Evolutionary conservation across 345 rosid species (phyloP).

Genomic region (Lepidium aucheri): DNA sequence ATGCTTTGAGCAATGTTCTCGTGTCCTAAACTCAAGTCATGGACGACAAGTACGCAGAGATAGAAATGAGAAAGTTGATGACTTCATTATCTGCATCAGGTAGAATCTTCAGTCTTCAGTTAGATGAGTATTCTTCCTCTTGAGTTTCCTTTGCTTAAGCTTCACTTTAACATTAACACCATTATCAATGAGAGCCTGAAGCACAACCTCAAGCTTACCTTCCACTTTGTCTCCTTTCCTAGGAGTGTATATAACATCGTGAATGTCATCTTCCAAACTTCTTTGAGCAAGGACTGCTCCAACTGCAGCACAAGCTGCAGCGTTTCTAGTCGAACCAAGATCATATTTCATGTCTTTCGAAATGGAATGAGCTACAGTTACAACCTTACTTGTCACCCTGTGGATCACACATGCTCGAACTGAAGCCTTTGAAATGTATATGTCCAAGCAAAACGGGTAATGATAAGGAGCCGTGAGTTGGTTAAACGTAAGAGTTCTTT

Average conservation of each 20-base stretch:
- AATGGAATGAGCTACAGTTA: conserved; percentile 80
- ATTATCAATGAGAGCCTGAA: conserved; percentile 56
- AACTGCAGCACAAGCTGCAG: conserved; percentile 56
- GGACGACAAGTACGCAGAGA: neutral
- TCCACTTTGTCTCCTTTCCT: conserved; percentile 73
- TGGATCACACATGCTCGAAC: conserved; percentile 79
- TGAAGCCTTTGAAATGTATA: conserved; percentile 71
- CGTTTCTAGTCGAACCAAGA: conserved; percentile 64
- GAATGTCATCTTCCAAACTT: conserved; percentile 73
- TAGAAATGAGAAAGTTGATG: neutral
- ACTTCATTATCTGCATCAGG: neutral
- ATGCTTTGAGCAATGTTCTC: neutral
- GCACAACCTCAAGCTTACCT: conserved; percentile 76
- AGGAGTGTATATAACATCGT: conserved; percentile 62
- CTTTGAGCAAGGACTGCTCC: conserved; percentile 72
- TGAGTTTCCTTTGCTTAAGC: conserved; percentile 59
- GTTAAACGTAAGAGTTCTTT: conserved; percentile 65
- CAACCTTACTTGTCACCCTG: conserved; percentile 81
- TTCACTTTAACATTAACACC: conserved; percentile 77
- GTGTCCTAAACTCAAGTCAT: neutral
- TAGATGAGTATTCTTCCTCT: conserved; percentile 24
- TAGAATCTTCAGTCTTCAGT: neutral
- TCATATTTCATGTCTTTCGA: conserved; percentile 83
- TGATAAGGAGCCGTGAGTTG: conserved; percentile 84
- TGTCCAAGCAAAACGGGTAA: conserved; percentile 81